These are phyloP conservation scores for Paraphoma chrysanthemicola DNA, from an alignment of 2,329 filamentous ascomycete species.

Conservation along the genomic window DNA sequence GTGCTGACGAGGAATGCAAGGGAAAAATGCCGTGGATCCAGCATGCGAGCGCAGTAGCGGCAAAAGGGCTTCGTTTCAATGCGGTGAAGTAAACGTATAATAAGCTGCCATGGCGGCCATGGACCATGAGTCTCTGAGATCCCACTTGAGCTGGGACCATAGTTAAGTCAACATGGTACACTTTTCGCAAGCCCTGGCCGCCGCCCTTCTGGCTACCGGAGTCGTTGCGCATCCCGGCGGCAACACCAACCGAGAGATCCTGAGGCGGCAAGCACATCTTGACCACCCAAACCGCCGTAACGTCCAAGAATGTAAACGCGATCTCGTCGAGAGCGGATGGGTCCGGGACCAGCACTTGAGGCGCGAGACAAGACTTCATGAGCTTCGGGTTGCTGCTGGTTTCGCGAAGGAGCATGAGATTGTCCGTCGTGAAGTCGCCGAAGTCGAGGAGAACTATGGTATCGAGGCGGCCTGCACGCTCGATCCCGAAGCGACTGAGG, in stretches of 20 bases:
- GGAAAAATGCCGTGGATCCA: conserved; percentile 16
- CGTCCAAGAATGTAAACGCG: conserved; percentile 43
- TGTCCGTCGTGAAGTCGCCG: conserved; percentile 34
- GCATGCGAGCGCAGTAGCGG: conserved; percentile 14
- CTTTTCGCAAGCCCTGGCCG: conserved; percentile 28
- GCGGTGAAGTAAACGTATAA: conserved; percentile 26
- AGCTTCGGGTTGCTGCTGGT: conserved; percentile 47
- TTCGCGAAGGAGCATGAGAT: conserved; percentile 39
- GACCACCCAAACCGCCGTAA: conserved; percentile 48
- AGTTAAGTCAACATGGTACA: conserved; percentile 34
- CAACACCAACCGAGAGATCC: conserved; percentile 42
- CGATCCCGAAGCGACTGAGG: conserved; percentile 41
- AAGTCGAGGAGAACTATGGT: conserved; percentile 36
- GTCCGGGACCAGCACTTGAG: conserved; percentile 45
- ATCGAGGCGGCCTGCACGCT: conserved; percentile 40
- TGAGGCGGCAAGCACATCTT: conserved; percentile 39
- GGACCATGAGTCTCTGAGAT: conserved; percentile 1
- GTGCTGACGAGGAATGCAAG: conserved; percentile 1
- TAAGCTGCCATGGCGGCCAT: conserved; percentile 10
- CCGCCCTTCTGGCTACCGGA: conserved; percentile 32
- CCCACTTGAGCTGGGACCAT: neutral
- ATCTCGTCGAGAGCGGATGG: conserved; percentile 40
- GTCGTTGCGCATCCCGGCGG: conserved; percentile 50
- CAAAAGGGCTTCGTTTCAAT: conserved; percentile 12
- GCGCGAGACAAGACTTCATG: conserved; percentile 46